These are phyloP conservation scores for Lactifluus echinatus DNA, from an alignment of 768 basidiomycete species.

Conservation along the genomic window DNA sequence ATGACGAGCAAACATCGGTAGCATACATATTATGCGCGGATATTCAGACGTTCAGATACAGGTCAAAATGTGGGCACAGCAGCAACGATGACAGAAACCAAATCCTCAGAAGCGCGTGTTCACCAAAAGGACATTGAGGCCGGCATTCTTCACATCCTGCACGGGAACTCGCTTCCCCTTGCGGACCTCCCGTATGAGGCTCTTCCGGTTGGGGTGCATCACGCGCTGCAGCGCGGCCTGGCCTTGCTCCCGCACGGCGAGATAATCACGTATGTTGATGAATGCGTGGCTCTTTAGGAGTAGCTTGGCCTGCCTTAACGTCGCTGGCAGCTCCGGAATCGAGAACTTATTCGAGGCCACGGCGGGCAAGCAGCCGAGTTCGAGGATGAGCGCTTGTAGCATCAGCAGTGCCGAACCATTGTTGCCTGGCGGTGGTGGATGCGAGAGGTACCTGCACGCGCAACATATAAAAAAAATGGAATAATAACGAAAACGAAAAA, in stretches of 20 bases:
- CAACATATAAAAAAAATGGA: too few relatives aligned
- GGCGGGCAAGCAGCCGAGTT: conserved; percentile 41
- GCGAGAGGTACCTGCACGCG: conserved; percentile 40
- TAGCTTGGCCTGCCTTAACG: conserved; percentile 58
- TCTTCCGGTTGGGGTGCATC: conserved; percentile 52
- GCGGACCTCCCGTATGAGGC: conserved; percentile 53
- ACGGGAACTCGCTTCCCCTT: conserved; percentile 37
- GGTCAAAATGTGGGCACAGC: neutral
- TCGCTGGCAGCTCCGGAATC: conserved; percentile 42
- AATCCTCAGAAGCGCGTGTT: conserved; percentile 14
- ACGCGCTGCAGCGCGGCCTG: conserved; percentile 49
- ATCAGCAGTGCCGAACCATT: conserved; percentile 46
- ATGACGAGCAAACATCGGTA: neutral
- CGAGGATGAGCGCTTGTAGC: conserved; percentile 66
- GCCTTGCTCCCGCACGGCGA: conserved; percentile 55
- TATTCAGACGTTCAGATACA: neutral
- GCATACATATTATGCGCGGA: neutral
- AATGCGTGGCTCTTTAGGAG: conserved; percentile 59
- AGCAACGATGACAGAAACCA: neutral
- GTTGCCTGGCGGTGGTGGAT: conserved; percentile 34
- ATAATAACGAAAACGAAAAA: neutral
- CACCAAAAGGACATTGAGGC: conserved; percentile 51
- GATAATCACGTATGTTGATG: conserved; percentile 66
- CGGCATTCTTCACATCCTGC: conserved; percentile 55
- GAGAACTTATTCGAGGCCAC: conserved; percentile 30